Conservation (phyloP, 1,284 basidiomycete genomes). For the Pterula multifida region DNA sequence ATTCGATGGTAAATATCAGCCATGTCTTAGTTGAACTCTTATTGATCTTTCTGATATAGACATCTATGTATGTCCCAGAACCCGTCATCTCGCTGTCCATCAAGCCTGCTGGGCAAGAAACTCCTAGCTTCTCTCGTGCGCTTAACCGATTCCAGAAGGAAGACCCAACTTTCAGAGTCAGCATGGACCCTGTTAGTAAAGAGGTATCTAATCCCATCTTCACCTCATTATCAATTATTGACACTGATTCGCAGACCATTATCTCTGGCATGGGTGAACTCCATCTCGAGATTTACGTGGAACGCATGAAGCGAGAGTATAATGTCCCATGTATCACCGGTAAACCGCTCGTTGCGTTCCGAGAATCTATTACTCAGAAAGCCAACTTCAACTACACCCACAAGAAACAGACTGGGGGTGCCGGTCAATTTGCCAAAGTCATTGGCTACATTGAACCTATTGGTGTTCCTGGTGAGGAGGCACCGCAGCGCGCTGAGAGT, state of each 20-base stretch:
- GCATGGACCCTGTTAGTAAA: constrained; percentile 88
- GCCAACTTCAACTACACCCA: constrained; percentile 89
- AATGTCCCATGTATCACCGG: constrained; percentile 90
- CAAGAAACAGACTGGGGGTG: constrained; percentile 98
- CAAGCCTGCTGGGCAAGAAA: constrained; percentile 86
- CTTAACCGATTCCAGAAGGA: constrained; percentile 98
- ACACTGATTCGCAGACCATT: constrained; percentile 61
- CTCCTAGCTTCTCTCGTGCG: constrained; percentile 92
- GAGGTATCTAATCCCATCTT: constrained; percentile 42
- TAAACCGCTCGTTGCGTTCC: constrained; percentile 94
- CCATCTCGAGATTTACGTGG: constrained; percentile 98
- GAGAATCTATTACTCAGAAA: constrained; percentile 82
- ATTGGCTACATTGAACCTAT: constrained; percentile 91
- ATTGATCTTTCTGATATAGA: no score
- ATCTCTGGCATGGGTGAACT: constrained; percentile 99
- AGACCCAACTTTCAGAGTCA: constrained; percentile 97
- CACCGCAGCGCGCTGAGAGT: constrained; percentile 30
- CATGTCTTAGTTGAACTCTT: constrained; percentile 1
- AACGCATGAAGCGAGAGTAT: constrained; percentile 98
- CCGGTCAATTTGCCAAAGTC: constrained; percentile 93
- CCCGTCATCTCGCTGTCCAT: constrained; percentile 96
- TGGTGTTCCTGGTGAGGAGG: constrained; percentile 25
- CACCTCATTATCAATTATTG: constrained; percentile 2
- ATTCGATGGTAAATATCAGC: constrained; percentile 65
- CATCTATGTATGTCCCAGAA: constrained; percentile 97